Conservation (phyloP, 169 alveolate genomes). For the Cryptosporidium tyzzeri region DNA sequence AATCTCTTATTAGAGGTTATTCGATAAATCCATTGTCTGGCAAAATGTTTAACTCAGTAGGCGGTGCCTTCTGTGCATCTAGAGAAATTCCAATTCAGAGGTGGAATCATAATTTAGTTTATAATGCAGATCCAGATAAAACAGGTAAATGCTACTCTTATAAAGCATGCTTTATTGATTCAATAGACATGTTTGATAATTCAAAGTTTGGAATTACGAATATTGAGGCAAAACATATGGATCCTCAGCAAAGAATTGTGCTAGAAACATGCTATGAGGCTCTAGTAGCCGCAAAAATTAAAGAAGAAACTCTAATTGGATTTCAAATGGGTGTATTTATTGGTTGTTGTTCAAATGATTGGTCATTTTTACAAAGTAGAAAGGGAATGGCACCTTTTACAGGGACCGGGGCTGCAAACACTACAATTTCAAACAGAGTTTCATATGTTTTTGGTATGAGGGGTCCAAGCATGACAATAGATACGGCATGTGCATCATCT, state of each 20-base stretch:
- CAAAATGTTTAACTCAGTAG: too few species aligned
- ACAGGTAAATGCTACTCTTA: slow-evolving; percentile 83
- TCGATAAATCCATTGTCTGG: too few species aligned
- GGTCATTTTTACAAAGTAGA: slow-evolving; percentile 78
- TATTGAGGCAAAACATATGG: slow-evolving; percentile 85
- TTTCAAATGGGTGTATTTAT: slow-evolving; percentile 80
- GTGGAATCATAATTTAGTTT: slow-evolving; percentile 85
- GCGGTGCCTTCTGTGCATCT: slow-evolving; percentile 44
- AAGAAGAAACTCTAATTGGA: slow-evolving; percentile 74
- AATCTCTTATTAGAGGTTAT: slow-evolving; percentile 77
- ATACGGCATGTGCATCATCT: slow-evolving; percentile 87
- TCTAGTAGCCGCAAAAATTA: slow-evolving; percentile 78
- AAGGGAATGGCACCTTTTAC: slow-evolving; percentile 78
- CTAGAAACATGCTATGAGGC: slow-evolving; percentile 83
- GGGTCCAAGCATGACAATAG: slow-evolving; percentile 85
- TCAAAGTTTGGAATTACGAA: slow-evolving; percentile 79
- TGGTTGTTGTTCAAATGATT: slow-evolving; percentile 84
- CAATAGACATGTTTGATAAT: slow-evolving; percentile 83
- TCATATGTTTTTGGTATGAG: slow-evolving; percentile 84
- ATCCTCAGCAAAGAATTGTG: slow-evolving; percentile 85
- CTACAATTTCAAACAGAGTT: slow-evolving; percentile 83
- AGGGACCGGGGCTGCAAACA: slow-evolving; percentile 83
- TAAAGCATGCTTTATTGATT: slow-evolving; percentile 84
- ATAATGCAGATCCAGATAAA: slow-evolving; percentile 80
- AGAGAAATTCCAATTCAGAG: slow-evolving; percentile 81